phyloP scores from a whole-genome alignment of 2,329 filamentous ascomycete species.

The Helminthosporium solani region DNA sequence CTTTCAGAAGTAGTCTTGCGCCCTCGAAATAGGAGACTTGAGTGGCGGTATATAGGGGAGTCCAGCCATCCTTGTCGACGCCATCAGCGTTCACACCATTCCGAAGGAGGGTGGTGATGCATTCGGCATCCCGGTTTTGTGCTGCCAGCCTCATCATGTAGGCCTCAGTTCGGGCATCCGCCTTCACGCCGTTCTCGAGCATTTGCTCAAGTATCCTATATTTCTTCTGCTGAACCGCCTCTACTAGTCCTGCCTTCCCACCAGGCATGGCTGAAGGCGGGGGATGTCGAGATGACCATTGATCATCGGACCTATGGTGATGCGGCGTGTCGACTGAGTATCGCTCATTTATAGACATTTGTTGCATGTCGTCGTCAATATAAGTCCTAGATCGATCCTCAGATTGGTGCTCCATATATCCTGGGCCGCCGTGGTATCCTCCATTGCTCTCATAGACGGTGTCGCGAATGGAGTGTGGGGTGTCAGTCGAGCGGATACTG shows the following conservation, averaged over 20 bases:
- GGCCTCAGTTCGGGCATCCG: constrained; percentile 32
- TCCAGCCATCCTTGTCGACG: constrained; percentile 30
- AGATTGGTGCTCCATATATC: constrained; percentile 24
- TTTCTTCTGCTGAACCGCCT: constrained; percentile 62
- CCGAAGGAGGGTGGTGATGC: constrained; percentile 27
- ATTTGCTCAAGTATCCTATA: constrained; percentile 55
- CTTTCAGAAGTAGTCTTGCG: constrained; percentile 44
- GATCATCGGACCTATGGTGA: constrained; percentile 7
- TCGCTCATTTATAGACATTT: constrained; percentile 23
- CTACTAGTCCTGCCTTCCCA: constrained; percentile 47
- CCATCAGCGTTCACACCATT: constrained; percentile 35
- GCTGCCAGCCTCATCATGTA: constrained; percentile 33
- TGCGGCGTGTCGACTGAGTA: constrained; percentile 15
- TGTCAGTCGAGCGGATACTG: constrained; percentile 28
- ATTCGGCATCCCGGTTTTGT: constrained; percentile 34
- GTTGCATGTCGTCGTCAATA: constrained; percentile 27
- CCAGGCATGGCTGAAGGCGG: constrained; percentile 30
- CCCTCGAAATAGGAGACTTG: constrained; percentile 37
- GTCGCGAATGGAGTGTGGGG: constrained; percentile 23
- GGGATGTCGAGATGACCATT: constrained; percentile 24
- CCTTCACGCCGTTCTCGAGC: constrained; percentile 33
- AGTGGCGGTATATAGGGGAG: constrained; percentile 31
- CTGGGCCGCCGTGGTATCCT: constrained; percentile 22
- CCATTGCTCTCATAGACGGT: constrained; percentile 26
- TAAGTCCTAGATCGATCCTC: constrained; percentile 22